phyloP scores from a whole-genome alignment of 2,329 filamentous ascomycete species.

The Aspergillus fructus region DNA sequence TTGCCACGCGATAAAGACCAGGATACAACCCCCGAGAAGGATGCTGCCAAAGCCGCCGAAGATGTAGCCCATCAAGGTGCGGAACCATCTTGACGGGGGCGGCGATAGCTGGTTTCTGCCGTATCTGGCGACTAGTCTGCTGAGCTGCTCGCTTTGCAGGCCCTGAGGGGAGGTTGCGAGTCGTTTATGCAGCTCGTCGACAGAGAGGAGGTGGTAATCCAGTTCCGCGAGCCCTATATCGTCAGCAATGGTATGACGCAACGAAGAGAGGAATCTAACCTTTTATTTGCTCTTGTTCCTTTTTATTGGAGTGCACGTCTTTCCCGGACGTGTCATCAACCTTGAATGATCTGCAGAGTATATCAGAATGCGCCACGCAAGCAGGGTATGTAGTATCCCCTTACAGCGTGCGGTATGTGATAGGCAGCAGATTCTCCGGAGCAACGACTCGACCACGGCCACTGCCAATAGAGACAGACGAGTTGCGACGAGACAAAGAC shows the following conservation, averaged over 20 bases:
- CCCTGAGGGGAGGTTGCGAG: conserved; percentile 60
- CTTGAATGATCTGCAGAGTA: background rate
- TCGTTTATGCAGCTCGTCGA: conserved; percentile 59
- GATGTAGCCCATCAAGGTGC: conserved; percentile 66
- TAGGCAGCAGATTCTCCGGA: conserved; percentile 7
- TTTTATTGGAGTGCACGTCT: background rate
- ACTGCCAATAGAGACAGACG: conserved; percentile 2
- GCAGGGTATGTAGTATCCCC: background rate
- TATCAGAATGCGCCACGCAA: background rate
- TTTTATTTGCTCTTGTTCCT: background rate
- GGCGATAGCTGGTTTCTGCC: conserved; percentile 68
- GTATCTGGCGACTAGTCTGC: conserved; percentile 57
- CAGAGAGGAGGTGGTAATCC: conserved; percentile 65
- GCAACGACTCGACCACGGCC: background rate
- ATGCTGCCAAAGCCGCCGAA: conserved; percentile 76
- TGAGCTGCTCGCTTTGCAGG: conserved; percentile 59
- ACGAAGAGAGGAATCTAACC: background rate
- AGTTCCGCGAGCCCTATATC: conserved; percentile 52
- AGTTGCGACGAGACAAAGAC: background rate
- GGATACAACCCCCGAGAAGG: conserved; percentile 64
- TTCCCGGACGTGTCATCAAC: background rate
- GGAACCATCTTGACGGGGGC: conserved; percentile 60
- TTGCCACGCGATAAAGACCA: conserved; percentile 76
- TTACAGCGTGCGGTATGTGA: conserved; percentile 7
- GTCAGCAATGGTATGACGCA: background rate